Evolutionary conservation across 2,329 filamentous ascomycete species (phyloP), one percentile per base, ranked within the genome.

Genomic region (Botrytis tulipae): DNA sequence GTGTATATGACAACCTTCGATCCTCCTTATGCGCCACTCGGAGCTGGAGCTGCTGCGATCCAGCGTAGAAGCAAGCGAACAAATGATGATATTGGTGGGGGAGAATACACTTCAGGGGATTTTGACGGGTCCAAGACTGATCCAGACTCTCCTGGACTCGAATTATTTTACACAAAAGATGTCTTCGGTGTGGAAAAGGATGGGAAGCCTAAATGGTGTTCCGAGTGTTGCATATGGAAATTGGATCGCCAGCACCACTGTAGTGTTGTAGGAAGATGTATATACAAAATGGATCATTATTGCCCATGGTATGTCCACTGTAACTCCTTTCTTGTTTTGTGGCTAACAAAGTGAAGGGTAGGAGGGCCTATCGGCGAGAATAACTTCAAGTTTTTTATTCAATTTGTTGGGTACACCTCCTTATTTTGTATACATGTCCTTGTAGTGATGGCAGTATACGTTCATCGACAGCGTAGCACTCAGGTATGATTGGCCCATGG

Each of bases 351-450:
- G 40, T 44, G 22, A 68, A 87, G 92, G 92, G 95, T 97, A n/a
- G 95, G 95, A 6, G 96, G 95, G 35, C 93, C 97, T 76, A 91
- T 99, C 16, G 92, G 90, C 0, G 95, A 98, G 81, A 94, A 90
- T 2, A 90, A 91, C 3, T 95, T 95, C 84, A 98, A 98, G 79
- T 98, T 93, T 82, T 98, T 99, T 80, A 85, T 94, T 18, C 96
- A 98, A 77, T 97, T 98, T 80, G 90, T 90, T 25, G 87, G 89
- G 61, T 97, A 96, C 81, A 90, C 90, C 1, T 84, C 89, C 7
- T 78, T 93, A 6, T 93, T 91, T 78, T 94, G 91, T 76, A 82
- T 85, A 4, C 87, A 93, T 74, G 83, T 88, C 16, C 82, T 97
- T 68, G 87, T 90, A 35, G 85, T 91, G 0, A 84, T 90, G 74